These are phyloP conservation scores for Pleurotus sapidus DNA, from an alignment of 768 basidiomycete genomes.

Conservation along the genomic window DNA sequence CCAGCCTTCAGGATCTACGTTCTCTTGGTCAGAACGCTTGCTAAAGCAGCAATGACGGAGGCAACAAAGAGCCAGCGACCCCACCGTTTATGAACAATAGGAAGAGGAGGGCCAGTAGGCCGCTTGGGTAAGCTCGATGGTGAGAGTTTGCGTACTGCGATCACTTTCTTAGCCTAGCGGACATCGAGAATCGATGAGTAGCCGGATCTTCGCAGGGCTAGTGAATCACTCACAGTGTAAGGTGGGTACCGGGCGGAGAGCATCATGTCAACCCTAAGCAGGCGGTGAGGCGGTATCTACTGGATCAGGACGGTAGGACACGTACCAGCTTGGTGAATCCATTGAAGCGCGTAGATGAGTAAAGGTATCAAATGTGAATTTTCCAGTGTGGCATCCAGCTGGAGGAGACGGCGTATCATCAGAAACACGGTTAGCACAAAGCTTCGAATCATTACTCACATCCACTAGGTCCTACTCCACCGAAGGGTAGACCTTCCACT, in stretches of 20 bases:
- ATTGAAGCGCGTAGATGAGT: constrained; percentile 66
- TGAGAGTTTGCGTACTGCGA: constrained; percentile 21
- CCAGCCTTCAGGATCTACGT: constrained; percentile 23
- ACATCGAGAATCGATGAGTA: too few relatives aligned
- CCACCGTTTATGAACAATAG: constrained; percentile 28
- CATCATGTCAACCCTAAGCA: constrained; percentile 44
- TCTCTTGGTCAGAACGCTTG: constrained; percentile 40
- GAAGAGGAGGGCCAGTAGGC: constrained; percentile 36
- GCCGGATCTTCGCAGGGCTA: too few relatives aligned
- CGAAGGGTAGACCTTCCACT: constrained; percentile 70
- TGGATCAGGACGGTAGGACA: too few relatives aligned
- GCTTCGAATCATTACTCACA: constrained; percentile 36
- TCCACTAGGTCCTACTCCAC: constrained; percentile 71
- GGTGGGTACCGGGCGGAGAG: constrained; percentile 61
- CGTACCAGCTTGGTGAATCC: constrained; percentile 59
- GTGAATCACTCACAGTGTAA: constrained; percentile 34
- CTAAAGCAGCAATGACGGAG: constrained; percentile 34
- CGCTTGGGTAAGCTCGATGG: constrained; percentile 39
- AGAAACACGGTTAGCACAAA: constrained; percentile 1
- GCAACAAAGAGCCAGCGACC: constrained; percentile 41
- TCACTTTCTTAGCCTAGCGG: constrained; percentile 28
- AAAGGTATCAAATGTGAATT: constrained; percentile 74
- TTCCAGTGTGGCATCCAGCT: constrained; percentile 73
- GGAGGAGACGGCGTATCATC: not conserved
- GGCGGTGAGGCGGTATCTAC: constrained; percentile 13